These are phyloP conservation scores for Pseudonitzschia delicatissima DNA, from an alignment of 108 stramenopile species.

Conservation along the genomic window DNA sequence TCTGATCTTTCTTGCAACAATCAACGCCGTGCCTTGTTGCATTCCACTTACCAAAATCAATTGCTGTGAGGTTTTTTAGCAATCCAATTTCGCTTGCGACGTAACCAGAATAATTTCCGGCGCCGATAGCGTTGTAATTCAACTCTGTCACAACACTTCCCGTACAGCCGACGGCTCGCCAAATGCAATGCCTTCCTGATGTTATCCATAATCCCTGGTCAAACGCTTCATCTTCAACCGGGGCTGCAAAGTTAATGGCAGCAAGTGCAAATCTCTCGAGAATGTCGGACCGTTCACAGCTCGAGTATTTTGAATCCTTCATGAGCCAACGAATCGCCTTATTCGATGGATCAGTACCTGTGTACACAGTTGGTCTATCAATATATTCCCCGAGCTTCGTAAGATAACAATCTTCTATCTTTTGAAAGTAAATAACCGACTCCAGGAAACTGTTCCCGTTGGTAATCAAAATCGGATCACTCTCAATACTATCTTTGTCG, in stretches of 20 bases:
- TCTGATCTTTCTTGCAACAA: too few relatives aligned
- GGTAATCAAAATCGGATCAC: background rate
- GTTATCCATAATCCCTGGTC: conserved; percentile 3
- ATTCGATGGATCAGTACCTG: background rate
- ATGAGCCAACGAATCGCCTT: background rate
- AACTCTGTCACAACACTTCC: background rate
- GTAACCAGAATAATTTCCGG: background rate
- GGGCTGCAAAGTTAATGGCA: conserved; percentile 1
- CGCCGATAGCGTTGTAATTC: background rate
- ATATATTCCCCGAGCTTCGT: background rate
- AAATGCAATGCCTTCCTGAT: background rate
- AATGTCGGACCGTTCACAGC: background rate
- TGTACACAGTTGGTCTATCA: background rate
- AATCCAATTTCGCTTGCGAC: conserved; percentile 1
- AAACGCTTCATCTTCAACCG: too few relatives aligned
- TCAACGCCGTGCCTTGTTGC: too few relatives aligned
- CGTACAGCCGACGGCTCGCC: background rate
- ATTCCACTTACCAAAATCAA: background rate
- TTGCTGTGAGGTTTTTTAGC: background rate
- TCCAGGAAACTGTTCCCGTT: background rate
- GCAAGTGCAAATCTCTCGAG: conserved; percentile 1
- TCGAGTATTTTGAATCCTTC: background rate
- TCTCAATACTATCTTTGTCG: background rate
- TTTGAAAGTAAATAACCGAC: background rate
- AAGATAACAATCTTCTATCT: background rate